Conservation (phyloP, 2,329 filamentous ascomycete species). For the Nigrograna mackinnonii region DNA sequence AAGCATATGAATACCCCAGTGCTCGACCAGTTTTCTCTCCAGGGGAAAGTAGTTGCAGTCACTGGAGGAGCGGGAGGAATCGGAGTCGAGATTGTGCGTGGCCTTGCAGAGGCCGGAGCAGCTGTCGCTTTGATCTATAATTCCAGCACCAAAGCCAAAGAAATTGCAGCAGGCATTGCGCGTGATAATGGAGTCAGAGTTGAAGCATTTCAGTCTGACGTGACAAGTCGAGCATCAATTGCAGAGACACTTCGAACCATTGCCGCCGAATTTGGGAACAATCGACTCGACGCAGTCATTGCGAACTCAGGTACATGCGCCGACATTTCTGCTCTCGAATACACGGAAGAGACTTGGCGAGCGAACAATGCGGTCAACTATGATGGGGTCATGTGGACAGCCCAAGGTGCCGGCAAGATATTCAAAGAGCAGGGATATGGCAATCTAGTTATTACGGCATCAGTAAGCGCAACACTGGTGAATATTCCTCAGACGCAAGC, state of each 20-base stretch:
- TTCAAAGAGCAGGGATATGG: constrained; percentile 64
- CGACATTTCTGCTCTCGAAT: constrained; percentile 67
- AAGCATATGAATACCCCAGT: constrained; percentile 3
- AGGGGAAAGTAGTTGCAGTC: neutral
- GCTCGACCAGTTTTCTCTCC: neutral
- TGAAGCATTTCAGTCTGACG: neutral
- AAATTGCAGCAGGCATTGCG: neutral
- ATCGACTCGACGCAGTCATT: constrained; percentile 38
- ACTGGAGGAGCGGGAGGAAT: neutral
- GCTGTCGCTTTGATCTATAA: neutral
- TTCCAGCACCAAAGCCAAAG: neutral
- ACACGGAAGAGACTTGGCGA: constrained; percentile 76
- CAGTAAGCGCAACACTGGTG: constrained; percentile 75
- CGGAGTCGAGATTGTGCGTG: neutral
- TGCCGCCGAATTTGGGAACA: neutral
- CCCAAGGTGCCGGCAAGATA: constrained; percentile 55
- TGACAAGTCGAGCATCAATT: neutral
- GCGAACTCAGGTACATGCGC: constrained; percentile 45
- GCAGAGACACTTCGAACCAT: neutral
- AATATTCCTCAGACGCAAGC: constrained; percentile 70
- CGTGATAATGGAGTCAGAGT: neutral
- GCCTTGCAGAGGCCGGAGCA: neutral
- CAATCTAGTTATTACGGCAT: constrained; percentile 63
- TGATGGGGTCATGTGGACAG: constrained; percentile 76
- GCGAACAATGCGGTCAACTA: constrained; percentile 82